Percentiles rank a stretch among this genome's conserved stretches.
These are phyloP conservation scores for Morella rubra DNA, from an alignment of 306 rosid genomes.

Conservation along the genomic window DNA sequence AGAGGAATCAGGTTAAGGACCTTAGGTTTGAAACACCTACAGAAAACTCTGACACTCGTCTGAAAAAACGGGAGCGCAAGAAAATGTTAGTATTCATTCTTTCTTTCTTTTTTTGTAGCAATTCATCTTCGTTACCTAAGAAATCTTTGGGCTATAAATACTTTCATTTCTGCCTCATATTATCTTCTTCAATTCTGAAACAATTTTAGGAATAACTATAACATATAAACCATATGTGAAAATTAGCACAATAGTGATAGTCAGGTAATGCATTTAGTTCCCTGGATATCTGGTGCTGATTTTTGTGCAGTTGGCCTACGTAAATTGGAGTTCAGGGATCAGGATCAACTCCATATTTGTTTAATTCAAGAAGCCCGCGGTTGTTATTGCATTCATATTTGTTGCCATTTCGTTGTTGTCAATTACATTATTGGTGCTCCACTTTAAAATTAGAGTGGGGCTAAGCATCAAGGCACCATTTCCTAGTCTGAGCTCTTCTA, in stretches of 20 bases:
- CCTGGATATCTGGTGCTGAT: neutral
- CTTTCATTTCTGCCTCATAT: neutral
- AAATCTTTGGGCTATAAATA: slow-evolving; percentile 1
- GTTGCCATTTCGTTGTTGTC: neutral
- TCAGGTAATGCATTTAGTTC: neutral
- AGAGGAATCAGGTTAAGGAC: slow-evolving; percentile 72
- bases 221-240: neutral
- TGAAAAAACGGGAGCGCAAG: slow-evolving; percentile 61
- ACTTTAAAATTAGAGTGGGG: neutral
- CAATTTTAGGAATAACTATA: neutral
- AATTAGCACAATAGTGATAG: neutral
- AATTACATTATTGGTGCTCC: no score
- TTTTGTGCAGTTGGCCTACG: neutral
- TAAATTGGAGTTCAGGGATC: neutral
- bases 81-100: slow-evolving; percentile 55
- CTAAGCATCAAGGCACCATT: neutral
- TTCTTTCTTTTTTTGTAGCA: neutral
- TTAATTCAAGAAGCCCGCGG: neutral
- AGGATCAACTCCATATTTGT: neutral
- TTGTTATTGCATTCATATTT: neutral
- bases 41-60: slow-evolving; percentile 44
- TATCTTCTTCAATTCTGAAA: neutral
- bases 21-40: slow-evolving; percentile 60
- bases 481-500: neutral
- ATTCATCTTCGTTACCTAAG: neutral